Evolutionary conservation across 306 rosid species (phyloP).

Genomic region (Ormosia emarginata): DNA sequence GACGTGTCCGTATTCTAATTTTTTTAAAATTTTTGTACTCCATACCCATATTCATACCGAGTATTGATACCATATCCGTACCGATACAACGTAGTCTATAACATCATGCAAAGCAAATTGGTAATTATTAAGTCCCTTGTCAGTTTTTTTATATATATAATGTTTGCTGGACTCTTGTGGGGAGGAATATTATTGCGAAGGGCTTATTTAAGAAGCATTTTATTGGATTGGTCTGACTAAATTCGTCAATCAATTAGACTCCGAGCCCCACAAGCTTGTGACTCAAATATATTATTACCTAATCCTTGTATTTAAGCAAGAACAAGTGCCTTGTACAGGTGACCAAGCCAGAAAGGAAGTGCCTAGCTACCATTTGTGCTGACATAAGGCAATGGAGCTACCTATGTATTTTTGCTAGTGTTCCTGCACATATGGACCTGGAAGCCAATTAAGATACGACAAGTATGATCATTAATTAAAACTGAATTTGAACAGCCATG

Average conservation of each 20-base stretch:
- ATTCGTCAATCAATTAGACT: constrained; percentile 1
- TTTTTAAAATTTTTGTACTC: too few species aligned
- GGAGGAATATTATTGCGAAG: not conserved
- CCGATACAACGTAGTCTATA: too few species aligned
- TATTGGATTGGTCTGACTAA: constrained; percentile 17
- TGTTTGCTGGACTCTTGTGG: constrained; percentile 22
- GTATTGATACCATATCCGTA: too few species aligned
- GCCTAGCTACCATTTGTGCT: constrained; percentile 24
- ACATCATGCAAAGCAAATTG: not conserved
- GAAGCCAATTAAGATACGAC: constrained; percentile 16
- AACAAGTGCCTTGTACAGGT: constrained; percentile 19
- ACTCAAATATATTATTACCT: constrained; percentile 24
- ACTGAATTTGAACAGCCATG: not conserved
- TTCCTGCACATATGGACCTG: constrained; percentile 20
- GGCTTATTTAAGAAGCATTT: constrained; percentile 1
- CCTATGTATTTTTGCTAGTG: constrained; percentile 10
- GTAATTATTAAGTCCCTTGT: not conserved
- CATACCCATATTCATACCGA: too few species aligned
- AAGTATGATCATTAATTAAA: not conserved
- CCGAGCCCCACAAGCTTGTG: constrained; percentile 26
- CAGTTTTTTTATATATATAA: not conserved
- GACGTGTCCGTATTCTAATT: too few species aligned
- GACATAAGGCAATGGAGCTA: constrained; percentile 28
- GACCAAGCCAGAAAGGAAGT: constrained; percentile 24
- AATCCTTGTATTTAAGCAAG: constrained; percentile 31